Evolutionary conservation across 352 stramenopile genomes (phyloP), one percentile per base, ranked within the genome.

Genomic region (Globisporangium uncinulatum): DNA sequence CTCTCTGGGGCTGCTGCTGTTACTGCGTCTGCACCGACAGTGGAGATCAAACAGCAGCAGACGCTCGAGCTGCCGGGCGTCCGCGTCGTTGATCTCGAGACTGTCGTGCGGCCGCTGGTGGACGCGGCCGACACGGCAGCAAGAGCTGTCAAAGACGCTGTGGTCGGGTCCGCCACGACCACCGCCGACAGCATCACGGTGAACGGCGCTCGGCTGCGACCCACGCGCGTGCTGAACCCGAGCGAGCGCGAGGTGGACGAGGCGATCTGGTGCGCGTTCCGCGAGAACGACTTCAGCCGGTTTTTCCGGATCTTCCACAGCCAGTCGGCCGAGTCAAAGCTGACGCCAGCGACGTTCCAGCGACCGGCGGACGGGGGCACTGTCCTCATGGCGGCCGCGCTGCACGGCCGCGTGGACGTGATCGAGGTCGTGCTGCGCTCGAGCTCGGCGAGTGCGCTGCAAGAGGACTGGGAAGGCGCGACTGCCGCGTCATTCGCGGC

Each of bases 191-290:
- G 37, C 2, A 29, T 89, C 4, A 86, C 71, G 3, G 50, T 89
- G 34, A 94, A 91, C 36, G 81, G 82, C 44, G 63, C 67, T 17
- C 60, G 57, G 13, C 32, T 94, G 42, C 69, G 69, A 47, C 62
- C 78, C 31, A 90, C 79, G 54, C 73, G 84, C 20, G 80, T 94
- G 43, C 54, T 94, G 65, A 94, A 92, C 56, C 84, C 84, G 21
- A 67, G 77, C 63, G 79, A 94, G 60, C 79, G 84, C 9, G 70
- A 90, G 50, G 49, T 90, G 39, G 84, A 94, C 63, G 79, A 94
- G 45, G 71, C 82, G 14, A 81, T 94, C 61, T 94, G 84, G 84
- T 70, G 50, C 10, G 82, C 84, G 19, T 94, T 94, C 70, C 73
- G 80, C 34, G 55, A 67, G 42, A 91, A 94, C 51, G 79, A 94